Evolutionary conservation across 2,329 filamentous ascomycete genomes (phyloP).

Genomic region (Colletotrichum sp.): DNA sequence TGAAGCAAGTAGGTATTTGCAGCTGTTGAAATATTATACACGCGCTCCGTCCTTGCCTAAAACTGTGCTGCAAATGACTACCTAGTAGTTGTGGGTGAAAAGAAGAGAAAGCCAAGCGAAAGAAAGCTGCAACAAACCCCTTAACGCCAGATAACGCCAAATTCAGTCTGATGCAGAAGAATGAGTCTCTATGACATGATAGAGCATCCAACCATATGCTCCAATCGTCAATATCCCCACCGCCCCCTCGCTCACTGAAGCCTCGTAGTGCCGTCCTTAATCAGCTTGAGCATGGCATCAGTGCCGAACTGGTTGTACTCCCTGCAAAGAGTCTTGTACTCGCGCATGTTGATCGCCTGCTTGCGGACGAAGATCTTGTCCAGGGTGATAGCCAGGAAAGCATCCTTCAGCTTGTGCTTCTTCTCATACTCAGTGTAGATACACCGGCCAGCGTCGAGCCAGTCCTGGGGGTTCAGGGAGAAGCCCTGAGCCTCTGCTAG

Average conservation of each 20-base stretch:
- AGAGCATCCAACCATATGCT: background rate
- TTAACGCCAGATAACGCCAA: background rate
- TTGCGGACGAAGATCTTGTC: background rate
- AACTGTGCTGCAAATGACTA: background rate
- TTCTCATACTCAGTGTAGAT: background rate
- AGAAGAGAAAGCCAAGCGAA: background rate
- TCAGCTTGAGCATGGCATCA: background rate
- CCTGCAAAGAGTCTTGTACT: background rate
- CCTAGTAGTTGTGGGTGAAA: background rate
- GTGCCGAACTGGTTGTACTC: background rate
- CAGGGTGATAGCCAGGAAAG: background rate
- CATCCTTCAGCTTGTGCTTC: background rate
- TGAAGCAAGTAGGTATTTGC: background rate
- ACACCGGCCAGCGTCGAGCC: background rate
- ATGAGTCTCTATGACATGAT: background rate
- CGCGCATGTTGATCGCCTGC: background rate
- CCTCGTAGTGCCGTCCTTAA: background rate
- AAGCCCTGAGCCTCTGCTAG: background rate
- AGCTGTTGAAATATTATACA: background rate
- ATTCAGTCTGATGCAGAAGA: fast-evolving
- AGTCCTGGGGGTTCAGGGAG: background rate
- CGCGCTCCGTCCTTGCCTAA: too few species aligned
- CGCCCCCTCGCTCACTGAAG: background rate
- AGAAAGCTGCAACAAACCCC: background rate
- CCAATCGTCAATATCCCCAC: background rate